Evolutionary conservation across 768 basidiomycete species (phyloP).

Genomic region (Termitomyces titanicus): DNA sequence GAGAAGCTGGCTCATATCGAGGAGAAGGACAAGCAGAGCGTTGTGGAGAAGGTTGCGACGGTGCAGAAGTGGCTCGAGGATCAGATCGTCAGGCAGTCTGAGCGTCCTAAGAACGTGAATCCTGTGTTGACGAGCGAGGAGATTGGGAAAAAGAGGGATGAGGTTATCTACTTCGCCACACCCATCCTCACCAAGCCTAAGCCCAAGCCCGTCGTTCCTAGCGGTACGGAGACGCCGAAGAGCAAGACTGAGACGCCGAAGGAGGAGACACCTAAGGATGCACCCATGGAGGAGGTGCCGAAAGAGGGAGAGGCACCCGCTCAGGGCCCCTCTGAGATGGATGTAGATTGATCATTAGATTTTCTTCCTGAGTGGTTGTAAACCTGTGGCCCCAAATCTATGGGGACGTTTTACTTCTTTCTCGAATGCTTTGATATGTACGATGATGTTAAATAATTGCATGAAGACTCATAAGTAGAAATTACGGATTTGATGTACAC

Average conservation of each 20-base stretch:
- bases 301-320: conserved; percentile 25
- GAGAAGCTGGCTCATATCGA: conserved; percentile 90
- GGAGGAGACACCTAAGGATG: conserved; percentile 34
- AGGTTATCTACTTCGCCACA: conserved; percentile 83
- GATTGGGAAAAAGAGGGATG: conserved; percentile 89
- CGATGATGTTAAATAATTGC: conserved; percentile 14
- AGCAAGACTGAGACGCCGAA: conserved; percentile 56
- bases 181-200: conserved; percentile 91
- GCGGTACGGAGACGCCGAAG: conserved; percentile 72
- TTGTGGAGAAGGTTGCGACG: conserved; percentile 88
- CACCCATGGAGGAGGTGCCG: conserved; percentile 9
- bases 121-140: conserved; percentile 79
- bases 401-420: not conserved
- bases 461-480: conserved; percentile 16
- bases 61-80: conserved; percentile 96
- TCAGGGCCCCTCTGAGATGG: conserved; percentile 71
- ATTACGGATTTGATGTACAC: conserved; percentile 12
- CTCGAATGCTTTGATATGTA: conserved; percentile 7
- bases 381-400: not conserved
- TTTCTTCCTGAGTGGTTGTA: not conserved
- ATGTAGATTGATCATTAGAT: conserved; percentile 60
- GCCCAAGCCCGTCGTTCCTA: conserved; percentile 74
- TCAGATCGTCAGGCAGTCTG: conserved; percentile 80
- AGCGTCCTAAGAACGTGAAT: conserved; percentile 86
- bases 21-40: conserved; percentile 78